phyloP scores from a whole-genome alignment of 768 basidiomycete genomes.

The Trametes meyenii region DNA sequence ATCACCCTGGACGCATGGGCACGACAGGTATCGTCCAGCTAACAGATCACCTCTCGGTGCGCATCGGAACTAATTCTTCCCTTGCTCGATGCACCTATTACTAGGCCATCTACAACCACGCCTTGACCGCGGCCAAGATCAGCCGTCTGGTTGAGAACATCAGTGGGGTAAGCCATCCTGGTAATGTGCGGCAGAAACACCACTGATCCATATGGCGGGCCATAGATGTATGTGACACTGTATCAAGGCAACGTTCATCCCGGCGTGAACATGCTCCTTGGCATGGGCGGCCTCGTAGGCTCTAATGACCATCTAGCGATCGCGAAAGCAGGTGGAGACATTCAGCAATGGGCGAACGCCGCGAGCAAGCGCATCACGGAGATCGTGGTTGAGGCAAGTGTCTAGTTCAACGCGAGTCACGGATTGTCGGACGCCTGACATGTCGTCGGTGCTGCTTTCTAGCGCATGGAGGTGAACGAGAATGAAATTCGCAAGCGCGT shows the following conservation, averaged over 20 bases:
- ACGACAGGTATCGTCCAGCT: background rate
- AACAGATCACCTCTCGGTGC: too few relatives aligned
- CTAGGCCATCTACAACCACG: conserved; percentile 9
- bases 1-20: conserved; percentile 1
- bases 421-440: background rate
- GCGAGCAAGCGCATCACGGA: background rate
- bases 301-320: background rate
- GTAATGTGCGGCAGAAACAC: background rate
- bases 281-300: conserved; percentile 3
- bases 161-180: background rate
- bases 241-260: conserved; percentile 4
- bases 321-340: background rate
- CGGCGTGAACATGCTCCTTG: conserved; percentile 9
- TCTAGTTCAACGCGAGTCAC: background rate
- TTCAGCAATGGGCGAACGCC: conserved; percentile 4
- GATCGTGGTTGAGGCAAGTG: background rate
- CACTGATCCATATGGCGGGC: background rate
- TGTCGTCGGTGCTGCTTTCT: background rate
- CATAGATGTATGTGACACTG: conserved; percentile 7
- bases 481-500: background rate
- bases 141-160: conserved; percentile 4
- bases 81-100: background rate
- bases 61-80: too few relatives aligned
- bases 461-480: conserved; percentile 1
- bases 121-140: conserved; percentile 4